Evolutionary conservation across 2,329 filamentous ascomycete genomes (phyloP), one percentile per base, ranked within the genome.

Genomic region (Didymella arachidicola): DNA sequence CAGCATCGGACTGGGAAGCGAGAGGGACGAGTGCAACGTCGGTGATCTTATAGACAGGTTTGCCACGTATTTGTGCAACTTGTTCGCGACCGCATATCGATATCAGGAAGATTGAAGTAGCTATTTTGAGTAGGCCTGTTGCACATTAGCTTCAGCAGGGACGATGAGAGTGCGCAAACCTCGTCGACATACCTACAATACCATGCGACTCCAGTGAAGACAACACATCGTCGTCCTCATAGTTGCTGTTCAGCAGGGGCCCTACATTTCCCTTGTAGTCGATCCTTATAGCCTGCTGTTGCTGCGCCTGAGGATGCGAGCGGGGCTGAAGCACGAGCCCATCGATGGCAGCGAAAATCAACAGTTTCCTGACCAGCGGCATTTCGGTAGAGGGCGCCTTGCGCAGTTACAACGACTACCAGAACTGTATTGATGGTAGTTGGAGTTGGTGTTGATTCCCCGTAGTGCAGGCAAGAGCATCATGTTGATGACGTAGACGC

Each of bases 1-100:
- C 83, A 4, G 94, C 93, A 42, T 96, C 92, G 39, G 78, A 75
- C 69, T 89, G 89, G 6, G 90, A 94, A 2, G 88, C 86, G 52
- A 95, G 87, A 0, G 95, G 95, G 6, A 96, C 96, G n/a, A 98
- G 81, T 7, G 92, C 89, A 30, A 98, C 91, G 67, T 96, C 92
- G 42, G 90, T 95, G 59, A 97, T 87, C 38, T 92, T 88, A 76
- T 96, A 99, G 54, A 98, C 82, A 0, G 93, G 89, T 54, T 86
- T 88, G 6, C 92, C 92, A 64, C 89, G 87, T 48, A 98, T 87
- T 64, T 93, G 89, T 3, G 95, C 95, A 48, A 98, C 93, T 75
- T 96, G 91, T 70, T 96, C 86, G 45, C 94, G 90, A 57, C 88
- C 86, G 22, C 89, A 93, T 69, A 99, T 96, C 11, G 92, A 89